Evolutionary conservation across 495 filamentous ascomycete genomes (phyloP).

Genomic region (Jackrogersella multiformis): DNA sequence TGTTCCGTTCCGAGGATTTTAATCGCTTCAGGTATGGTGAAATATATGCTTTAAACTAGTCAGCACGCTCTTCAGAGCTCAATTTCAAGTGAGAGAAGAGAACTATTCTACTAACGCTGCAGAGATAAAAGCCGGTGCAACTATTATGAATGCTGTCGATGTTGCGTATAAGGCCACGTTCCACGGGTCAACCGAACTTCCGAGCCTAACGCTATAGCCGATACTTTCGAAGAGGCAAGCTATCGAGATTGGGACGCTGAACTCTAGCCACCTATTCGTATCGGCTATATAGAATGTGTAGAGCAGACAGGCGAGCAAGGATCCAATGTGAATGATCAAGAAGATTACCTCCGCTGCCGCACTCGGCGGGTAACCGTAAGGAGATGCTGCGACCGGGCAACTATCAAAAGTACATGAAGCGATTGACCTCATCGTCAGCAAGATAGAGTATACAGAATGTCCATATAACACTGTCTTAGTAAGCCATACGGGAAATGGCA

Average conservation of each 20-base stretch:
- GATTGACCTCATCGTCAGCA: constrained; percentile 31
- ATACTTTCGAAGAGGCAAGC: constrained; percentile 30
- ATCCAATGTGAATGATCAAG: constrained; percentile 29
- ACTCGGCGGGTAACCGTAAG: constrained; percentile 39
- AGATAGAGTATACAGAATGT: background rate
- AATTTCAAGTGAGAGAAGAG: background rate
- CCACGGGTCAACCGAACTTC: constrained; percentile 34
- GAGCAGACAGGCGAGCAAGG: constrained; percentile 26
- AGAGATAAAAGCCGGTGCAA: constrained; percentile 35
- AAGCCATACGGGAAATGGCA: constrained; percentile 2
- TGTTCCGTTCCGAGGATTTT: constrained; percentile 34
- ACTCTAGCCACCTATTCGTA: constrained; percentile 30
- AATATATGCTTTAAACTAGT: constrained; percentile 32
- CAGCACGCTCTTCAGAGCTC: constrained; percentile 1
- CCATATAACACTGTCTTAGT: constrained; percentile 11
- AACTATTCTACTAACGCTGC: constrained; percentile 24
- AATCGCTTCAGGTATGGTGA: constrained; percentile 31
- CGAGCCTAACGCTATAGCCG: constrained; percentile 28
- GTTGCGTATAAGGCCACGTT: constrained; percentile 34
- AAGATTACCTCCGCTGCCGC: constrained; percentile 30
- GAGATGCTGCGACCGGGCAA: constrained; percentile 30
- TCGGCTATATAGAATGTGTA: constrained; percentile 35
- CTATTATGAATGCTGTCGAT: constrained; percentile 33
- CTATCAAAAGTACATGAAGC: constrained; percentile 33
- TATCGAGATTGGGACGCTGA: constrained; percentile 33